These are phyloP conservation scores for Serendipita sp. DNA, from an alignment of 768 basidiomycete species.

Conservation along the genomic window DNA sequence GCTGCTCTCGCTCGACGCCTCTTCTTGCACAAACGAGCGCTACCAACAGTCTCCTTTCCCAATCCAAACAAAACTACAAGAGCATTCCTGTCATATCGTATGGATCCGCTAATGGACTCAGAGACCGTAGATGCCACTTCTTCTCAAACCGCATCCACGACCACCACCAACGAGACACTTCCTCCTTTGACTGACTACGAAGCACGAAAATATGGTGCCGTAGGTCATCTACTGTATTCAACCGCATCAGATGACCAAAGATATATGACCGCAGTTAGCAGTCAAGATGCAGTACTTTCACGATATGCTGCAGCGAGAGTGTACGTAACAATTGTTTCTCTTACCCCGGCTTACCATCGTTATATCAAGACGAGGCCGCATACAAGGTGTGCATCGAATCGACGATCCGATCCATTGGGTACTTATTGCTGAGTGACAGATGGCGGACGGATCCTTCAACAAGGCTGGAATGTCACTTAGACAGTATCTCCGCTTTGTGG, in stretches of 20 bases:
- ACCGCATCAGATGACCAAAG: too few species aligned
- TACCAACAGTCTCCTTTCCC: too few species aligned
- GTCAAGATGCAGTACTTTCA: slow-evolving; percentile 3
- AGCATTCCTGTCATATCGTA: too few species aligned
- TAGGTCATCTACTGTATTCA: not conserved
- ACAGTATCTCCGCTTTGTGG: slow-evolving; percentile 6
- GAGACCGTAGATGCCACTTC: too few species aligned
- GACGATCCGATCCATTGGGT: not conserved
- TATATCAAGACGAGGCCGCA: not conserved
- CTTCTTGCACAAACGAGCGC: too few species aligned
- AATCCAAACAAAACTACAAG: too few species aligned
- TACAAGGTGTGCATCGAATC: not conserved
- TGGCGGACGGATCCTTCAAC: slow-evolving; percentile 7
- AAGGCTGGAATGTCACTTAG: slow-evolving; percentile 6
- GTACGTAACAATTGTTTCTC: not conserved
- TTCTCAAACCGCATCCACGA: too few species aligned
- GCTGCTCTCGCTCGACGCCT: too few species aligned
- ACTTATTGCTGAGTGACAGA: not conserved
- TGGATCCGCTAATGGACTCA: too few species aligned
- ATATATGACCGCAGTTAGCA: not conserved
- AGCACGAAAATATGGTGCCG: not conserved
- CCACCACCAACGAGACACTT: not conserved
- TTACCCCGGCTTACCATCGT: not conserved
- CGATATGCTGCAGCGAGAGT: not conserved
- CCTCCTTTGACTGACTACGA: slow-evolving; percentile 6